A percentile compares a stretch with the other conserved stretches of the same genome.
These are phyloP conservation scores for Epichloe typhina DNA, from an alignment of 2,329 filamentous ascomycete species.

Conservation along the genomic window DNA sequence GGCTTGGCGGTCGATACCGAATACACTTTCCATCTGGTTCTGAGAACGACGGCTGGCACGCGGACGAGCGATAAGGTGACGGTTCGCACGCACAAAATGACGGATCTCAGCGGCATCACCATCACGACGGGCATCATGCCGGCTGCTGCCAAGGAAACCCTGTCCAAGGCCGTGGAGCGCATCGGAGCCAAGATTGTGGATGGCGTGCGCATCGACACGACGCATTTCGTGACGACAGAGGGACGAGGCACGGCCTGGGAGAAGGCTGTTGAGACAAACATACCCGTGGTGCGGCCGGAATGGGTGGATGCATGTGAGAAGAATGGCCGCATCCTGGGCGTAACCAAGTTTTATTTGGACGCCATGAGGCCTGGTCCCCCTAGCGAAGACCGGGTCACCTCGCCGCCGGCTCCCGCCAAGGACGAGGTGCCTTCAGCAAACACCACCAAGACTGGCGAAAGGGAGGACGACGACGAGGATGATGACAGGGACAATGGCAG, in stretches of 20 bases:
- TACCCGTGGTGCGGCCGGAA: conserved; percentile 89
- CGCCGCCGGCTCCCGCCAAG: conserved; percentile 15
- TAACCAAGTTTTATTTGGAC: conserved; percentile 91
- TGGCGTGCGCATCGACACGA: conserved; percentile 87
- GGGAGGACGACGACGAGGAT: conserved; percentile 9
- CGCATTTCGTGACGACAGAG: conserved; percentile 95
- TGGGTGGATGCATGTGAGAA: conserved; percentile 96
- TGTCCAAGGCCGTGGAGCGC: conserved; percentile 64
- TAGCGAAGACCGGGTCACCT: conserved; percentile 16
- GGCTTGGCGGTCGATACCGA: conserved; percentile 93
- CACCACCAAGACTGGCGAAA: conserved; percentile 15
- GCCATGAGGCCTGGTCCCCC: conserved; percentile 44
- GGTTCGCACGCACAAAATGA: conserved; percentile 96
- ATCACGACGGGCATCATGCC: conserved; percentile 85
- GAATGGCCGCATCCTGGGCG: conserved; percentile 82
- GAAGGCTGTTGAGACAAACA: conserved; percentile 94
- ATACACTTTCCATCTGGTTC: conserved; percentile 85
- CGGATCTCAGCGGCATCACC: conserved; percentile 87
- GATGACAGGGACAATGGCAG: conserved; percentile 7
- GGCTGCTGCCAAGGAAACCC: conserved; percentile 53
- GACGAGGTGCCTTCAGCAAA: conserved; percentile 14
- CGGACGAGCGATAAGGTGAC: conserved; percentile 70
- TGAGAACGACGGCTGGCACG: conserved; percentile 83
- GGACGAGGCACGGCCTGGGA: conserved; percentile 85
- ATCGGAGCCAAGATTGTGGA: conserved; percentile 91